phyloP scores from a whole-genome alignment of 179 eudicot species.

The Drosera spatulata region DNA sequence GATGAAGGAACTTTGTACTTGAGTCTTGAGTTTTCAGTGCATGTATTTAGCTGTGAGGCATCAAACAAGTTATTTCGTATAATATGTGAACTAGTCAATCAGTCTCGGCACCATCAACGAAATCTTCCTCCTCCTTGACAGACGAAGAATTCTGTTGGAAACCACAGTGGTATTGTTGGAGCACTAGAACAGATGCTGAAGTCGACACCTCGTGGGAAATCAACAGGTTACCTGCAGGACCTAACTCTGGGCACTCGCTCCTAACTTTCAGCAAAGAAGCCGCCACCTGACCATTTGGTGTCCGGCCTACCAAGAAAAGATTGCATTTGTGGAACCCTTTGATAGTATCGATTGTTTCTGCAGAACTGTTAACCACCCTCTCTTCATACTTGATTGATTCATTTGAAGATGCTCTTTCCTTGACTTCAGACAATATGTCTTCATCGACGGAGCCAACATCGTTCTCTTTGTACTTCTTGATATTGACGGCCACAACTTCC shows the following conservation, averaged over 20 bases:
- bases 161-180: constrained; percentile 38
- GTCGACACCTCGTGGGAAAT: constrained; percentile 31
- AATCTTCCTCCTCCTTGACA: constrained; percentile 27
- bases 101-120: constrained; percentile 31
- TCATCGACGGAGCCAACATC: constrained; percentile 20
- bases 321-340: constrained; percentile 23
- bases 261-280: constrained; percentile 15
- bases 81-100: constrained; percentile 12
- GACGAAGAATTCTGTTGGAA: constrained; percentile 15
- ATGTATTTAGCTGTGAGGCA: no score
- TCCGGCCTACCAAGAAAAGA: constrained; percentile 45
- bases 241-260: constrained; percentile 52
- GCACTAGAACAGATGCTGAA: constrained; percentile 51
- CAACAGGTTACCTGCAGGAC: constrained; percentile 42
- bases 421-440: constrained; percentile 17
- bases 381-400: constrained; percentile 36
- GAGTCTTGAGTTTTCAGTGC: no score
- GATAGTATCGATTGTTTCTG: constrained; percentile 17
- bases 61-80: no score
- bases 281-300: constrained; percentile 29
- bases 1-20: no score
- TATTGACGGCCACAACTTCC: constrained; percentile 5
- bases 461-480: neutral
- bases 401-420: constrained; percentile 12
- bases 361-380: constrained; percentile 18